Percentiles rank a stretch among this genome's conserved stretches.
These are phyloP conservation scores for Rhizomucor miehei DNA, from an alignment of 371 early-diverging fungal species.

Conservation along the genomic window DNA sequence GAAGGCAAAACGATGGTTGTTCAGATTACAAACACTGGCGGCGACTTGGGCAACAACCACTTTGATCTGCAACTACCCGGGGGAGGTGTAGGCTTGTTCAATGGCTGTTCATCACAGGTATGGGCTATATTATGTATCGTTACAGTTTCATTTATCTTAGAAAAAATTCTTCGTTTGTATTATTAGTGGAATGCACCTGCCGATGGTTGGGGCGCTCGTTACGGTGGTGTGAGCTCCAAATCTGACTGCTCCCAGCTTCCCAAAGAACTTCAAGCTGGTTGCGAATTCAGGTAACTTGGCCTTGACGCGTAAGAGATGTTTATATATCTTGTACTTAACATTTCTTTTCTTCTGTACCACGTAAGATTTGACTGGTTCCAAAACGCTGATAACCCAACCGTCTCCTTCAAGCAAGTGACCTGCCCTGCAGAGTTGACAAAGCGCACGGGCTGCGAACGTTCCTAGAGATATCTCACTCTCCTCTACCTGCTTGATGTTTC, in stretches of 20 bases:
- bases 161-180: not conserved
- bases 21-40: conserved; percentile 49
- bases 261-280: conserved; percentile 36
- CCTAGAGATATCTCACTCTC: no score
- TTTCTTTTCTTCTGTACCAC: no score
- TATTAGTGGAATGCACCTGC: conserved; percentile 25
- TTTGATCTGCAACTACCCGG: conserved; percentile 52
- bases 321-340: no score
- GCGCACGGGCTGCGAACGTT: conserved; percentile 35
- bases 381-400: conserved; percentile 37
- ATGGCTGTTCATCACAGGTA: conserved; percentile 35
- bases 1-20: conserved; percentile 45
- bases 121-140: not conserved
- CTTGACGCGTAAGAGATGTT: not conserved
- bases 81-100: conserved; percentile 47
- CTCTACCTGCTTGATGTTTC: no score
- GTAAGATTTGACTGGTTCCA: conserved; percentile 40
- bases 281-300: conserved; percentile 24
- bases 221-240: conserved; percentile 33
- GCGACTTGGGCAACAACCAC: conserved; percentile 35
- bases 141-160: no score
- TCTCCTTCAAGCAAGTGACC: conserved; percentile 39
- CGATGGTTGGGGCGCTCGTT: conserved; percentile 39
- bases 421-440: conserved; percentile 32
- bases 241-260: conserved; percentile 33